A percentile compares a stretch with the other conserved stretches of the same genome.
Evolutionary conservation across 2,329 filamentous ascomycete genomes (phyloP).

Genomic region (Amauroascus verrucosus): DNA sequence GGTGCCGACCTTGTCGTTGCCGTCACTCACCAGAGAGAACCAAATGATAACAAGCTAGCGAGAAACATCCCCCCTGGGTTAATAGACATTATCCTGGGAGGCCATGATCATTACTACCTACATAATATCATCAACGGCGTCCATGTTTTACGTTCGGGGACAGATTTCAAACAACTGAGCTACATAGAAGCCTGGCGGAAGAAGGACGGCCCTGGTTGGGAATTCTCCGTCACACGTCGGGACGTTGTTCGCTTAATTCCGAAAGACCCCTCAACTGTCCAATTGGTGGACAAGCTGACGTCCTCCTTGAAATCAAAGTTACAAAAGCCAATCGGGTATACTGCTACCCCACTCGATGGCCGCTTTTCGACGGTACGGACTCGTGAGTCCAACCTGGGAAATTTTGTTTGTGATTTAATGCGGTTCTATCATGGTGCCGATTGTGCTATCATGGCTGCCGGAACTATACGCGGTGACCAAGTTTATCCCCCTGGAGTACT

Average conservation of each 20-base stretch:
- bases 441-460: slow-evolving; percentile 72
- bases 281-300: slow-evolving; percentile 59
- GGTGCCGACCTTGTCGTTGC: slow-evolving; percentile 77
- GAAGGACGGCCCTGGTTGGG: slow-evolving; percentile 49
- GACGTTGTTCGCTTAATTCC: slow-evolving; percentile 62
- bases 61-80: slow-evolving; percentile 57
- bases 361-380: slow-evolving; percentile 73
- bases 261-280: slow-evolving; percentile 50
- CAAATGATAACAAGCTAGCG: slow-evolving; percentile 80
- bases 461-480: slow-evolving; percentile 79
- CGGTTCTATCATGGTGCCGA: slow-evolving; percentile 70
- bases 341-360: slow-evolving; percentile 69
- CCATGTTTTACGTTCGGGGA: slow-evolving; percentile 77
- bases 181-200: slow-evolving; percentile 69
- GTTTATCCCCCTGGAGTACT: slow-evolving; percentile 75
- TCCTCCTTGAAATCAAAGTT: slow-evolving; percentile 64
- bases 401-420: slow-evolving; percentile 90
- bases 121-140: slow-evolving; percentile 68
- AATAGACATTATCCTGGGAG: slow-evolving; percentile 77
- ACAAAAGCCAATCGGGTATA: slow-evolving; percentile 75
- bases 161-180: slow-evolving; percentile 85
- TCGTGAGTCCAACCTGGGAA: slow-evolving; percentile 72
- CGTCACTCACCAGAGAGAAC: slow-evolving; percentile 75
- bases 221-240: slow-evolving; percentile 64
- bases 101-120: slow-evolving; percentile 81